A percentile compares a stretch with the other conserved stretches of the same genome.
Evolutionary conservation across 2,329 filamentous ascomycete species (phyloP).

Genomic region (Pestalotiopsis sp.): DNA sequence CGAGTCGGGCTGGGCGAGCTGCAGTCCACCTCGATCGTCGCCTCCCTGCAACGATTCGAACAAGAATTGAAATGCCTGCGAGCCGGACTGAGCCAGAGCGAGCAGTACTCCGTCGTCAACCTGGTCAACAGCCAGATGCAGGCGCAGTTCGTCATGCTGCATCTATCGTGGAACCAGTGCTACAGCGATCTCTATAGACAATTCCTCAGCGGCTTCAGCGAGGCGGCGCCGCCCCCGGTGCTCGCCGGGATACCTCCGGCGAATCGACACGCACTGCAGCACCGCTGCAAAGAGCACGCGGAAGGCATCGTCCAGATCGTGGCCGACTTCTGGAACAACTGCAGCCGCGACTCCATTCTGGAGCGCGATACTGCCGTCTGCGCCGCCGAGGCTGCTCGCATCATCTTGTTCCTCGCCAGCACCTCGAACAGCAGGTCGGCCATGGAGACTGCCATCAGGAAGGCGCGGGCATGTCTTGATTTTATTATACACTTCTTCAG

Average conservation of each 20-base stretch:
- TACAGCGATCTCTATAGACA: conserved; percentile 48
- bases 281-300: conserved; percentile 39
- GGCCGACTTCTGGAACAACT: conserved; percentile 29
- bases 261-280: conserved; percentile 33
- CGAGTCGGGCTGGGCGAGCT: conserved; percentile 30
- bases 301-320: conserved; percentile 39
- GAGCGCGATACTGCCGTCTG: conserved; percentile 46
- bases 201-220: conserved; percentile 42
- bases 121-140: conserved; percentile 24
- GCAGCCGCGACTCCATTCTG: conserved; percentile 28
- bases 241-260: conserved; percentile 29
- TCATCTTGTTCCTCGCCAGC: conserved; percentile 36
- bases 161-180: conserved; percentile 42
- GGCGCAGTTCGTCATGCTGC: conserved; percentile 33
- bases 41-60: conserved; percentile 27
- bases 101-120: conserved; percentile 27
- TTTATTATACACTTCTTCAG: conserved; percentile 29
- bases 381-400: conserved; percentile 42
- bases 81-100: conserved; percentile 20
- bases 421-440: conserved; percentile 19
- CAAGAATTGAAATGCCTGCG: conserved; percentile 24
- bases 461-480: conserved; percentile 29
- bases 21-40: conserved; percentile 24
- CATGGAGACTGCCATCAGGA: conserved; percentile 26
- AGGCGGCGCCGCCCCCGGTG: conserved; percentile 36